Conservation (phyloP, 2,329 filamentous ascomycete genomes). For the Macroventuria anomochaeta region DNA sequence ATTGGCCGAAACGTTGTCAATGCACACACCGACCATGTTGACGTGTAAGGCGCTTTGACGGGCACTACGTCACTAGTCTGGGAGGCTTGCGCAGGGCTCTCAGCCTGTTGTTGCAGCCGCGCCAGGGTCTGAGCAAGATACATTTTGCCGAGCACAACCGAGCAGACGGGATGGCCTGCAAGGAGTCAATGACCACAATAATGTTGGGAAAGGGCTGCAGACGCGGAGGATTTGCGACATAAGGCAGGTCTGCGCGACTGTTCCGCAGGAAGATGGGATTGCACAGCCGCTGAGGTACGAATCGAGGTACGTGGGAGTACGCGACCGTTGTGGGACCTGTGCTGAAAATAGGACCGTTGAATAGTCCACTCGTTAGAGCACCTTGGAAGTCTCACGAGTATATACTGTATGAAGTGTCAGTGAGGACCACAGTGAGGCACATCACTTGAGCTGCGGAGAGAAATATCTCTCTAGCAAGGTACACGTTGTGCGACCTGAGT, state of each 20-base stretch:
- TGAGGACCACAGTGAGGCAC: neutral
- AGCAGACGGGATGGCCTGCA: conserved; percentile 2
- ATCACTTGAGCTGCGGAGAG: neutral
- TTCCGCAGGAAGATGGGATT: conserved; percentile 14
- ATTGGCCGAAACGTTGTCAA: conserved; percentile 14
- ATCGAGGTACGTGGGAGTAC: conserved; percentile 12
- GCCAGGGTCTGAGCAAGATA: conserved; percentile 8
- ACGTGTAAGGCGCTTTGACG: conserved; percentile 27
- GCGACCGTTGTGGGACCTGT: conserved; percentile 12
- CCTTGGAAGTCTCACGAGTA: neutral
- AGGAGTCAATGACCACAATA: neutral
- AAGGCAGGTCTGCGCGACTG: conserved; percentile 10
- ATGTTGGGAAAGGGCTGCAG: neutral
- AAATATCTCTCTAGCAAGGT: neutral
- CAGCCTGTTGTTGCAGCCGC: conserved; percentile 20
- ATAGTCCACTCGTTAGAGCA: neutral
- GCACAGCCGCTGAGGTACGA: conserved; percentile 20
- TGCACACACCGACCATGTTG: conserved; percentile 29
- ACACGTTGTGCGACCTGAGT: conserved; percentile 24
- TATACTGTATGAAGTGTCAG: neutral
- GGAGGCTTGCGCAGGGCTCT: conserved; percentile 25
- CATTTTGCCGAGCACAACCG: conserved; percentile 8
- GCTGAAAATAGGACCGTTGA: conserved; percentile 11
- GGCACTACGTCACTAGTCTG: conserved; percentile 19
- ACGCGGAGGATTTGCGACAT: neutral